These are phyloP conservation scores for Gynostemma pentaphyllum DNA, from an alignment of 306 rosid species.

Conservation along the genomic window DNA sequence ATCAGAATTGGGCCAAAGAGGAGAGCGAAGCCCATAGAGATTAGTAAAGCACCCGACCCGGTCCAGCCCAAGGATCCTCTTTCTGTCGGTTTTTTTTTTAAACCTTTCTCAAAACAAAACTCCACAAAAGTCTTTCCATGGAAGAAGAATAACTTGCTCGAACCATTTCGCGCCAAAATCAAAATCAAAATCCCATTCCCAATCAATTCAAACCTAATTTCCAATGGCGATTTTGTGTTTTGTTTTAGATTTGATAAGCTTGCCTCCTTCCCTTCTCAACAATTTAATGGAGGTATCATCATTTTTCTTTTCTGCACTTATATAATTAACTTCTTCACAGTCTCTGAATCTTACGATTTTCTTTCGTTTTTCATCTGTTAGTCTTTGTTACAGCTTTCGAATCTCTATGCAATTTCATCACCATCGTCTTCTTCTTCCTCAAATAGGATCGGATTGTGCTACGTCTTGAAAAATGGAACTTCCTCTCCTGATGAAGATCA, in stretches of 20 bases:
- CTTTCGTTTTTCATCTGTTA: constrained; percentile 18
- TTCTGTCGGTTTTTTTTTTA: no score
- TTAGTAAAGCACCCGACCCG: no score
- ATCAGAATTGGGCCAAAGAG: no score
- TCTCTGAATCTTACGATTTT: constrained; percentile 17
- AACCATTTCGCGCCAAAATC: constrained; percentile 11
- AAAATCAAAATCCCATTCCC: no score
- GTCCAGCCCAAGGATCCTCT: no score
- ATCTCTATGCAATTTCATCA: constrained; percentile 47
- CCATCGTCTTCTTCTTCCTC: no score
- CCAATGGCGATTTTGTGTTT: constrained; percentile 61
- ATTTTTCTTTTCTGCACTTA: no score
- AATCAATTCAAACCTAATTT: background rate
- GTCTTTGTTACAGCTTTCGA: constrained; percentile 67
- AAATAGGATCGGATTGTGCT: constrained; percentile 57
- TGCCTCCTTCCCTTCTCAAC: constrained; percentile 43
- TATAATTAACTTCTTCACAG: no score
- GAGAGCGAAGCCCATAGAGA: no score
- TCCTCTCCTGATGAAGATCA: constrained; percentile 26
- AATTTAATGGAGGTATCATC: constrained; percentile 41
- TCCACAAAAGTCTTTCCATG: no score
- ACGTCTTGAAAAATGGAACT: constrained; percentile 29
- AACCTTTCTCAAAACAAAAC: no score
- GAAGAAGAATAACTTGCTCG: no score
- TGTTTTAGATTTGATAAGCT: constrained; percentile 55